Conservation (phyloP, 2,329 filamentous ascomycete genomes). For the Aspergillus quadrilineatus region DNA sequence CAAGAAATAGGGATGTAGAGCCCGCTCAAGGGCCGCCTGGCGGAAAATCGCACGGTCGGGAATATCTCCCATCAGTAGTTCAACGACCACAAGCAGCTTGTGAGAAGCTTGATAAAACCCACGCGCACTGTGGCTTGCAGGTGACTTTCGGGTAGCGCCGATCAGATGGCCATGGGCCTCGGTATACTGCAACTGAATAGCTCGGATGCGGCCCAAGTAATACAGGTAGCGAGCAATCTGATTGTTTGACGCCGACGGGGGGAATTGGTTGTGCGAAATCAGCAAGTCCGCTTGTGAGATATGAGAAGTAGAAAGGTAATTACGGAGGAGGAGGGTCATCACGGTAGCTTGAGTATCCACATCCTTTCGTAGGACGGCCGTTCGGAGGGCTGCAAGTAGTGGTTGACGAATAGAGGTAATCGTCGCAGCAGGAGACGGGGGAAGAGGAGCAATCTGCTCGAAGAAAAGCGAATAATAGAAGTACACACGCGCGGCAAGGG, state of each 20-base stretch:
- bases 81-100: slow-evolving; percentile 94
- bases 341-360: slow-evolving; percentile 95
- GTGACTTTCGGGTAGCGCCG: slow-evolving; percentile 91
- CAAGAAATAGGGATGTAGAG: slow-evolving; percentile 88
- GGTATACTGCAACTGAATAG: slow-evolving; percentile 94
- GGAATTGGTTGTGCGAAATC: slow-evolving; percentile 93
- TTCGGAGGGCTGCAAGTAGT: slow-evolving; percentile 83
- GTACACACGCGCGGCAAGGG: slow-evolving; percentile 91
- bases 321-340: slow-evolving; percentile 90
- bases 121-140: slow-evolving; percentile 80
- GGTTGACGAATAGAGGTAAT: slow-evolving; percentile 83
- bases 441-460: slow-evolving; percentile 82
- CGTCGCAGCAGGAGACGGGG: slow-evolving; percentile 83
- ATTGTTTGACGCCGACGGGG: slow-evolving; percentile 91
- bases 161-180: slow-evolving; percentile 94
- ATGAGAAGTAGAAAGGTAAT: slow-evolving; percentile 93
- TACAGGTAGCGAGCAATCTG: slow-evolving; percentile 97
- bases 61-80: slow-evolving; percentile 97
- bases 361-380: slow-evolving; percentile 94
- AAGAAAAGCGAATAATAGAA: slow-evolving; percentile 97
- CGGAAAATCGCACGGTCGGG: slow-evolving; percentile 94
- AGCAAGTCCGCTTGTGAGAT: slow-evolving; percentile 95
- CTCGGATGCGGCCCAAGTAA: slow-evolving; percentile 93
- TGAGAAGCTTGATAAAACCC: slow-evolving; percentile 96
- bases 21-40: slow-evolving; percentile 78